phyloP scores from a whole-genome alignment of 106 monocot genomes.

The Platanthera guangdongensis region DNA sequence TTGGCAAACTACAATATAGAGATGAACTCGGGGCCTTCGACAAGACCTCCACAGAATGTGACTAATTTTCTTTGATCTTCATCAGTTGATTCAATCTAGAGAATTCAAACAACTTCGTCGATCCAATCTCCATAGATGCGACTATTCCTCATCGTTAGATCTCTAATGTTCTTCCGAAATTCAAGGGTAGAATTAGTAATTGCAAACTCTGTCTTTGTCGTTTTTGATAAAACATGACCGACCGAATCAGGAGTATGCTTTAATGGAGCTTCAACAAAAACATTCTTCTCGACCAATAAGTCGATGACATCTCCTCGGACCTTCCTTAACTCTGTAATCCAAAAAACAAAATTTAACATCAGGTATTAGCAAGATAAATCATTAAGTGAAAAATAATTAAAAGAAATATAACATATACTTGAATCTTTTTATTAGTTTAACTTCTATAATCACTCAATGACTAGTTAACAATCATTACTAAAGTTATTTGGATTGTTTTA shows the following conservation, averaged over 20 bases:
- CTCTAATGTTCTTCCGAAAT: not conserved
- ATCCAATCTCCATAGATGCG: conserved; percentile 8
- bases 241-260: not conserved
- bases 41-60: too few species aligned
- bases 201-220: not conserved
- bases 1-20: too few species aligned
- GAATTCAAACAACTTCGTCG: not conserved
- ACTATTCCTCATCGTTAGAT: not conserved
- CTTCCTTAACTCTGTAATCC: not conserved
- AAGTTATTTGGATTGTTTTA: not conserved
- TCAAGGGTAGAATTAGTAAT: too few species aligned
- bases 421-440: not conserved
- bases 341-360: not conserved
- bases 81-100: not conserved
- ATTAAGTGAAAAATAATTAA: not conserved
- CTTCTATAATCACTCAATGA: not conserved
- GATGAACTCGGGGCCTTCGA: too few species aligned
- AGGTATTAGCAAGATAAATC: not conserved
- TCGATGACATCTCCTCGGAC: not conserved
- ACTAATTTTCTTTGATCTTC: too few species aligned
- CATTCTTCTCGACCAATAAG: not conserved
- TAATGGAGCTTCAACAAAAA: not conserved
- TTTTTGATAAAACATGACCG: not conserved
- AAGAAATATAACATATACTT: not conserved
- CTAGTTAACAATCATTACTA: not conserved